Conservation (phyloP, 306 rosid species). For the Medicago arabica region DNA sequence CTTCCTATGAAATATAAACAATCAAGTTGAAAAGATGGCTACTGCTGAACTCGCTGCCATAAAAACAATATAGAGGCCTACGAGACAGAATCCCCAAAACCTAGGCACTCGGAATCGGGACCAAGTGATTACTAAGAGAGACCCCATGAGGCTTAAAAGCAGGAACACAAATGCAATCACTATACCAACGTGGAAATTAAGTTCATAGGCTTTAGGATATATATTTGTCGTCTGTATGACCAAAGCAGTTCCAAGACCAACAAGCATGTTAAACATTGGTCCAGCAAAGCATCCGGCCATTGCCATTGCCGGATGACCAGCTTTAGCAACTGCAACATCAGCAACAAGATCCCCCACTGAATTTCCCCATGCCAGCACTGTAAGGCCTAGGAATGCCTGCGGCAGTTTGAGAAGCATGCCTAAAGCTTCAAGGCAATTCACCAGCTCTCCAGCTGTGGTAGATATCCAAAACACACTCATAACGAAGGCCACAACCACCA, state of each 20-base stretch:
- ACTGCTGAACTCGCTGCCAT: constrained; percentile 69
- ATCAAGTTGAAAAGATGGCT: constrained; percentile 78
- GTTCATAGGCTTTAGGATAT: constrained; percentile 81
- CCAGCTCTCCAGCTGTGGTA: constrained; percentile 82
- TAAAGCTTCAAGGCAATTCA: constrained; percentile 84
- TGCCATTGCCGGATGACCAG: constrained; percentile 97
- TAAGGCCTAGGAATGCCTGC: constrained; percentile 80
- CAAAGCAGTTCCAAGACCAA: constrained; percentile 92
- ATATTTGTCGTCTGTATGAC: constrained; percentile 75
- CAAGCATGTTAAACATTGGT: constrained; percentile 98
- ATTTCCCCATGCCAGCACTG: constrained; percentile 98
- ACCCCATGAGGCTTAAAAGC: constrained; percentile 92
- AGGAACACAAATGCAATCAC: constrained; percentile 89
- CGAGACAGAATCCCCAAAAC: constrained; percentile 95
- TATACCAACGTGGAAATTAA: constrained; percentile 78
- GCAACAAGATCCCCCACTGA: constrained; percentile 98
- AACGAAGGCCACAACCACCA: constrained; percentile 76
- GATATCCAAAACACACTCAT: constrained; percentile 99
- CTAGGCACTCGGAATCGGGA: constrained; percentile 92
- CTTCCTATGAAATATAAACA: neutral
- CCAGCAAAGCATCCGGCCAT: constrained; percentile 99
- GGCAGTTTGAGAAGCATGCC: constrained; percentile 78
- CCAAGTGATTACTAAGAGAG: constrained; percentile 88
- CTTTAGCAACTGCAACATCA: constrained; percentile 92
- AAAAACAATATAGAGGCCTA: constrained; percentile 76